Conservation (phyloP, 305 asterid species). For the Fraxinus latifolia region DNA sequence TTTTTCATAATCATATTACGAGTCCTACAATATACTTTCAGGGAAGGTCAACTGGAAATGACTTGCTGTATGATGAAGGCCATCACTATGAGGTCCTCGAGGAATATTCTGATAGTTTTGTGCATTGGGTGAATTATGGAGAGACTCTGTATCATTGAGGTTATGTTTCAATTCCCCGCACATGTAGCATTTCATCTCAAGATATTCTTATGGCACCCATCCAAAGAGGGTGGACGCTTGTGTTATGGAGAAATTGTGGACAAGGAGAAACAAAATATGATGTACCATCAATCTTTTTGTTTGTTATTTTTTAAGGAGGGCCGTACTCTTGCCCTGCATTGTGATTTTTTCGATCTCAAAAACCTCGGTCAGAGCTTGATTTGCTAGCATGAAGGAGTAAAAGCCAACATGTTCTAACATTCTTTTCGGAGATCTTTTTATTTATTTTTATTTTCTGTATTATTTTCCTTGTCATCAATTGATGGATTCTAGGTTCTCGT, state of each 20-base stretch:
- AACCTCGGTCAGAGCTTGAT: neutral
- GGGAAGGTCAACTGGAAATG: neutral
- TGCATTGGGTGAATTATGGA: slow-evolving; percentile 2
- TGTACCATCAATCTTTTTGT: neutral
- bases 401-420: neutral
- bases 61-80: neutral
- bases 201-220: neutral
- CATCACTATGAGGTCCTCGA: neutral
- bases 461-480: neutral
- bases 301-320: neutral
- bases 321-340: neutral
- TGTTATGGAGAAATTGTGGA: neutral
- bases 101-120: slow-evolving; percentile 10
- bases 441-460: neutral
- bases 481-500: neutral
- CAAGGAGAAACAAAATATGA: neutral
- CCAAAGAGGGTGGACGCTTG: neutral
- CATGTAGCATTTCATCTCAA: neutral
- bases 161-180: neutral
- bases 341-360: neutral
- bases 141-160: neutral
- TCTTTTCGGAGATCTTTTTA: neutral
- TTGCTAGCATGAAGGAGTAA: neutral
- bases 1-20: neutral
- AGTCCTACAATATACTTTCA: neutral